A percentile compares a stretch with the other conserved stretches of the same genome.
Conservation (phyloP, 2,329 filamentous ascomycete species). For the Ilyonectria destructans region DNA sequence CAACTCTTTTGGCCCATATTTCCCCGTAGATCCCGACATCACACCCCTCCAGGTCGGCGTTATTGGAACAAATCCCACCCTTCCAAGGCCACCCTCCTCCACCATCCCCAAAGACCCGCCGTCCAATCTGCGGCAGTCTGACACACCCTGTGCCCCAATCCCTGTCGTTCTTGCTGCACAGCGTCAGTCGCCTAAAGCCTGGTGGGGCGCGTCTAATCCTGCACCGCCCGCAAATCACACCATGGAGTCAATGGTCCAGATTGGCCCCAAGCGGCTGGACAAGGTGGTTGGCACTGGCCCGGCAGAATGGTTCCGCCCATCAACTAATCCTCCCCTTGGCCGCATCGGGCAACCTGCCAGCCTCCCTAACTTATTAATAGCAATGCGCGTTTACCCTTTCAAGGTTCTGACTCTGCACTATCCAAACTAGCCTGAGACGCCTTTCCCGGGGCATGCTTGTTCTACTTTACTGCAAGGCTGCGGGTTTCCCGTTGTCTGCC, state of each 20-base stretch:
- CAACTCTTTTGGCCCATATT: conserved; percentile 7
- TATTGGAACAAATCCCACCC: conserved; percentile 8
- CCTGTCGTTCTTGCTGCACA: conserved; percentile 31
- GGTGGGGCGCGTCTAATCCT: conserved; percentile 39
- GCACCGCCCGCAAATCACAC: conserved; percentile 45
- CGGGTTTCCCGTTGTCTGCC: conserved; percentile 40
- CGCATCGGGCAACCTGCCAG: conserved; percentile 23
- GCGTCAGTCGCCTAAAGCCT: conserved; percentile 46
- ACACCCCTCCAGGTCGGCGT: conserved; percentile 13
- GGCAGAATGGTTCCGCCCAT: conserved; percentile 28
- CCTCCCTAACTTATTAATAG: conserved; percentile 28
- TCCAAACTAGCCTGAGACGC: conserved; percentile 31
- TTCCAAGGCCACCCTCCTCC: conserved; percentile 18
- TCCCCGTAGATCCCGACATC: conserved; percentile 17
- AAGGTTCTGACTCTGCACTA: conserved; percentile 30
- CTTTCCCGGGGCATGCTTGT: conserved; percentile 31
- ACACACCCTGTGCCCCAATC: neutral
- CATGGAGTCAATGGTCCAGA: conserved; percentile 7
- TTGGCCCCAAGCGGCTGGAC: conserved; percentile 13
- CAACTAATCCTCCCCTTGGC: conserved; percentile 6
- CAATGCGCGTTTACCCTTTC: conserved; percentile 24
- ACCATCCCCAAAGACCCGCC: neutral
- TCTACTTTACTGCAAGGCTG: conserved; percentile 43
- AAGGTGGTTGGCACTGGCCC: conserved; percentile 16
- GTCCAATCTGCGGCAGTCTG: conserved; percentile 7